phyloP scores from a whole-genome alignment of 768 basidiomycete genomes.

The Cystobasidiopsis lactophilus region DNA sequence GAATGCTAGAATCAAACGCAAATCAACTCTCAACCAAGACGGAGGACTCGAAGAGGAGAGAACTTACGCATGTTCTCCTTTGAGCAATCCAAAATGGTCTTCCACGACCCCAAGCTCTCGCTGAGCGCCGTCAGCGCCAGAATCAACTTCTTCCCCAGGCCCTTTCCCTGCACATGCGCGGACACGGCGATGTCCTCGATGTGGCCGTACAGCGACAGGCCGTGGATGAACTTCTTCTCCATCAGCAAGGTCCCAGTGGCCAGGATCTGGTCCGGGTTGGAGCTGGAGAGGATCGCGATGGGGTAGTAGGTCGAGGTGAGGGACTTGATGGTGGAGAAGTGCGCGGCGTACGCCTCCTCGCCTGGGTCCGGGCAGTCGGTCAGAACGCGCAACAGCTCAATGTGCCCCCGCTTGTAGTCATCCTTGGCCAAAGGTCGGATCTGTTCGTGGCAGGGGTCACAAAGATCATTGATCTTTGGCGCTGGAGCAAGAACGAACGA shows the following conservation, averaged over 20 bases:
- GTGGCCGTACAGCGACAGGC: slow-evolving; percentile 69
- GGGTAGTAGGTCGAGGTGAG: slow-evolving; percentile 45
- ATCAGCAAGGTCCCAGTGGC: slow-evolving; percentile 64
- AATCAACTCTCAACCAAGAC: background rate
- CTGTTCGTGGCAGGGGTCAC: slow-evolving; percentile 26
- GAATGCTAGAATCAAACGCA: slow-evolving; percentile 39
- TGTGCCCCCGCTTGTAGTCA: slow-evolving; percentile 62
- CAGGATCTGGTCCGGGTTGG: slow-evolving; percentile 48
- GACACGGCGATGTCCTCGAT: slow-evolving; percentile 96
- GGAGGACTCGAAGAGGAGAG: slow-evolving; percentile 2
- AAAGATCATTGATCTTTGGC: no score
- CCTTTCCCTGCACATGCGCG: slow-evolving; percentile 68
- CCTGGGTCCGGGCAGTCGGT: slow-evolving; percentile 48
- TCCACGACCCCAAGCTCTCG: slow-evolving; percentile 63
- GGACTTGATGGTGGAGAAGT: slow-evolving; percentile 20
- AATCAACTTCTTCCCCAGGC: slow-evolving; percentile 69
- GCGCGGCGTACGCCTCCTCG: slow-evolving; percentile 35
- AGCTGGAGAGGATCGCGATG: slow-evolving; percentile 57
- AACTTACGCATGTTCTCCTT: slow-evolving; percentile 45
- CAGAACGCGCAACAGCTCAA: slow-evolving; percentile 53
- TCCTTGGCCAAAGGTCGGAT: slow-evolving; percentile 71
- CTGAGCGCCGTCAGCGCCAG: slow-evolving; percentile 64
- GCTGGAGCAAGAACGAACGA: no score
- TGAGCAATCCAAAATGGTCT: slow-evolving; percentile 91
- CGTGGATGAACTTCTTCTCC: slow-evolving; percentile 83